Evolutionary conservation across 305 asterid species (phyloP), one percentile per base, ranked within the genome.

Genomic region (Solanum aculeatissimum): DNA sequence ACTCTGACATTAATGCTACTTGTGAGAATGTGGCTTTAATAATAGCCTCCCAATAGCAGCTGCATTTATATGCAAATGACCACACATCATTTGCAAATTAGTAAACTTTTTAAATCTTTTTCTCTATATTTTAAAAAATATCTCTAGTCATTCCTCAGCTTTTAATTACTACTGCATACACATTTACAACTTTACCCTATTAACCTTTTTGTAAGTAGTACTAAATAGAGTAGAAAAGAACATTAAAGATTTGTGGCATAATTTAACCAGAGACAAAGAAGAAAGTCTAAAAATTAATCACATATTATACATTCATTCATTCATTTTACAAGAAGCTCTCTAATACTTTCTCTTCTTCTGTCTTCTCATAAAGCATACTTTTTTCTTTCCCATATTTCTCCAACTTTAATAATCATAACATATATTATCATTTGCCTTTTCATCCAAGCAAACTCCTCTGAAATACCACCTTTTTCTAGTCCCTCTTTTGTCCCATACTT

Each of bases 401-500:
- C 43, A 38, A 10, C 87, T 62, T 57, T 53, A 58, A 83, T 42
- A 80, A 84, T 84, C 84, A 85, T 86, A 72, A 88, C 81, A 80
- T 79, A 66, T 79, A 66, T 82, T 83, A 78, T 89, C 88, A 86
- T 49, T 57, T 93, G 90, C 88, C 97, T 95, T 95, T 93, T 90
- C 91, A 91, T 92, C 92, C 92, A 95, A 93, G 98, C 93, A 95
- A 91, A 85, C 87, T 85, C 85, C 86, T 90, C 88, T 90, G 91
- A 84, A 23, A 53, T 62, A 83, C 77, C 83, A 14, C 55, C 77
- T 88, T 80, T 91, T 95, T 90, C 85, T 91, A 92, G 90, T 89
- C 92, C 92, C 93, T 92, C 92, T 83, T 94, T 93, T 95, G 97
- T 95, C 97, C 95, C 98, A 93, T 91, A 92, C 95, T 88, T 92